Conservation (phyloP, 208 protist species). For the Strigomonas culicis region DNA sequence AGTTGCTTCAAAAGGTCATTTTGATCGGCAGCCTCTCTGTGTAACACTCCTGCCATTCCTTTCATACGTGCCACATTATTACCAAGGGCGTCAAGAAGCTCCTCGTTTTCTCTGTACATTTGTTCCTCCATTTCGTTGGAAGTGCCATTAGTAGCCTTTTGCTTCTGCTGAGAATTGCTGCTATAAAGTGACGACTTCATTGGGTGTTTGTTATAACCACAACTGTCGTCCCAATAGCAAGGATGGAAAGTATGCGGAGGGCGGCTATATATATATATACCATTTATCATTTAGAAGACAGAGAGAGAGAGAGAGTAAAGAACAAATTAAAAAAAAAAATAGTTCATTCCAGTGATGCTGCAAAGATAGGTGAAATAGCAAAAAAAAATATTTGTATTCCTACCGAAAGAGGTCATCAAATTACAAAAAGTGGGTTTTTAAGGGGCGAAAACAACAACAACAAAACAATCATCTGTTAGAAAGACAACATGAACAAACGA, state of each 20-base stretch:
- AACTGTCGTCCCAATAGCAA: too few species aligned
- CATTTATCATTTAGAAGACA: not conserved
- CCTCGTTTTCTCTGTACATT: constrained; percentile 72
- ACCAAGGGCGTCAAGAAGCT: constrained; percentile 60
- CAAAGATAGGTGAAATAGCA: too few species aligned
- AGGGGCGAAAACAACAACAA: too few species aligned
- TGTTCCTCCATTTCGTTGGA: constrained; percentile 63
- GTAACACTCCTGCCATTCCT: constrained; percentile 42
- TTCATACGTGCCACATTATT: constrained; percentile 63
- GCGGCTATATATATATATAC: too few species aligned
- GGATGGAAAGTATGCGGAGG: too few species aligned
- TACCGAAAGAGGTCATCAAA: too few species aligned
- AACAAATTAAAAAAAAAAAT: not conserved
- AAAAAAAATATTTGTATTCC: too few species aligned
- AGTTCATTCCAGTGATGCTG: too few species aligned
- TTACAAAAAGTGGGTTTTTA: too few species aligned
- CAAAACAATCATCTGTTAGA: not conserved
- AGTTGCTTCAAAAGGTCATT: constrained; percentile 58
- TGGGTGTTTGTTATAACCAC: too few species aligned
- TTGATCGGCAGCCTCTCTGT: constrained; percentile 67
- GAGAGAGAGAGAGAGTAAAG: not conserved
- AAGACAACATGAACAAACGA: not conserved
- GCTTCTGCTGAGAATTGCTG: constrained; percentile 8
- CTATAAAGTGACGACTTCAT: constrained; percentile 76
- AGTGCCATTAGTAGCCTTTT: not conserved